These are phyloP conservation scores for Collariella sp. DNA, from an alignment of 495 filamentous ascomycete species.

Conservation along the genomic window DNA sequence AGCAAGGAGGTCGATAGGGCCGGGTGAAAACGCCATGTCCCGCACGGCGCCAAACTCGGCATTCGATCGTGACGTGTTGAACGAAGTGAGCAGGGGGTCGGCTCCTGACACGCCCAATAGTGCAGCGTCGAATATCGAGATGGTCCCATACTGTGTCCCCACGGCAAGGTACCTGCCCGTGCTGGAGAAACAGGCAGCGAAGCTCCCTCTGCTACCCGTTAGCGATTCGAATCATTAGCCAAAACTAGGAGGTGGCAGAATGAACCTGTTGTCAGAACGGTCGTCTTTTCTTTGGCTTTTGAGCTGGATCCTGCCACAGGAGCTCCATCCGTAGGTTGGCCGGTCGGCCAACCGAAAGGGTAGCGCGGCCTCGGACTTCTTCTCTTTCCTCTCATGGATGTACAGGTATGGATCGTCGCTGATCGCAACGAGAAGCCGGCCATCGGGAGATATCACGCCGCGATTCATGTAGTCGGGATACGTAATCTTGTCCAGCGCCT, in stretches of 20 bases:
- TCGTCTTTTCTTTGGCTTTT: conserved; percentile 42
- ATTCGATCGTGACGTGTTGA: conserved; percentile 50
- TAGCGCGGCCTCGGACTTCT: background rate
- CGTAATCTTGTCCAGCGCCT: conserved; percentile 54
- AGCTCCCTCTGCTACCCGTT: conserved; percentile 39
- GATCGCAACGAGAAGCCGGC: conserved; percentile 68
- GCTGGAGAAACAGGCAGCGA: conserved; percentile 46
- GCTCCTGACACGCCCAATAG: conserved; percentile 28
- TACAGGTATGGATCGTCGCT: conserved; percentile 79
- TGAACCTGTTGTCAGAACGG: conserved; percentile 31
- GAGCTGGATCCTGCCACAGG: conserved; percentile 37
- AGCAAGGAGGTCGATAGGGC: conserved; percentile 81
- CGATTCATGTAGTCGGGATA: conserved; percentile 84
- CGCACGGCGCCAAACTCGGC: conserved; percentile 69
- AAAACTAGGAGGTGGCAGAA: background rate
- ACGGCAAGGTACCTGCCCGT: conserved; percentile 46
- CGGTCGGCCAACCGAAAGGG: conserved; percentile 5
- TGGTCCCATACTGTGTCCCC: conserved; percentile 49
- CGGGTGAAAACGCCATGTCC: conserved; percentile 84
- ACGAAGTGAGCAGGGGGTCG: conserved; percentile 37
- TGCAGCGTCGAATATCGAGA: conserved; percentile 43
- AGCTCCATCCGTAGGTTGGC: conserved; percentile 33
- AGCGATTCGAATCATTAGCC: background rate
- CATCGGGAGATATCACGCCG: conserved; percentile 84
- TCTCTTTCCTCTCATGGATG: conserved; percentile 50